phyloP scores from a whole-genome alignment of 768 basidiomycete genomes.

The Calocera cornea region DNA sequence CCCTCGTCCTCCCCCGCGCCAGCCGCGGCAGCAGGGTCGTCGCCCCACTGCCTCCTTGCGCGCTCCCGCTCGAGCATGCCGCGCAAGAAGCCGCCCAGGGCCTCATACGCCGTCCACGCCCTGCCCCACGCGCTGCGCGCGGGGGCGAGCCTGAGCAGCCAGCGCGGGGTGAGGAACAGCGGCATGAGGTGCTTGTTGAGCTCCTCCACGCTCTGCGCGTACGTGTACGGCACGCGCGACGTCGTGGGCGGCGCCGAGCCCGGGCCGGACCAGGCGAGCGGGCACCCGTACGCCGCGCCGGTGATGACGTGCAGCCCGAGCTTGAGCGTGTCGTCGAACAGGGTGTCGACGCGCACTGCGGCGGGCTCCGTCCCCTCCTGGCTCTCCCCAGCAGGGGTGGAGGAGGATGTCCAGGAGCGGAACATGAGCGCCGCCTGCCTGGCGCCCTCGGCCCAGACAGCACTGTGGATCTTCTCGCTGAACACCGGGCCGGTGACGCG shows the following conservation, averaged over 20 bases:
- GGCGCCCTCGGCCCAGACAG: constrained; percentile 6
- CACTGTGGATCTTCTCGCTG: constrained; percentile 4
- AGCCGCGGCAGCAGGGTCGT: background rate
- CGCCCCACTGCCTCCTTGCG: background rate
- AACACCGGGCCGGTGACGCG: constrained; percentile 6
- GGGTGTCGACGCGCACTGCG: background rate
- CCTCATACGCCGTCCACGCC: constrained; percentile 6
- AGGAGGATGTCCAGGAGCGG: background rate
- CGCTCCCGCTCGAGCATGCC: constrained; percentile 8
- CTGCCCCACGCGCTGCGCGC: constrained; percentile 2
- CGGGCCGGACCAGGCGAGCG: constrained; percentile 3
- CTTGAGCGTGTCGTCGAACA: constrained; percentile 5
- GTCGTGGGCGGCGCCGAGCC: background rate
- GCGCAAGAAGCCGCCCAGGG: constrained; percentile 7
- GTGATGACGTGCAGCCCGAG: constrained; percentile 9
- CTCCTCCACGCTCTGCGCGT: constrained; percentile 7
- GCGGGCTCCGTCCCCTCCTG: background rate
- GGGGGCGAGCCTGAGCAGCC: constrained; percentile 4
- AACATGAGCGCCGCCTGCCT: constrained; percentile 5
- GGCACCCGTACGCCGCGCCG: constrained; percentile 3
- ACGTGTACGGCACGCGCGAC: background rate
- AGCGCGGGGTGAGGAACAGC: constrained; percentile 7
- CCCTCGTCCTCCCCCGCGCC: background rate
- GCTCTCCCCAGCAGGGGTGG: background rate
- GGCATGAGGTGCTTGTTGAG: constrained; percentile 9